Evolutionary conservation across 2,329 filamentous ascomycete genomes (phyloP).

Genomic region (Zasmidium citrigriseum): DNA sequence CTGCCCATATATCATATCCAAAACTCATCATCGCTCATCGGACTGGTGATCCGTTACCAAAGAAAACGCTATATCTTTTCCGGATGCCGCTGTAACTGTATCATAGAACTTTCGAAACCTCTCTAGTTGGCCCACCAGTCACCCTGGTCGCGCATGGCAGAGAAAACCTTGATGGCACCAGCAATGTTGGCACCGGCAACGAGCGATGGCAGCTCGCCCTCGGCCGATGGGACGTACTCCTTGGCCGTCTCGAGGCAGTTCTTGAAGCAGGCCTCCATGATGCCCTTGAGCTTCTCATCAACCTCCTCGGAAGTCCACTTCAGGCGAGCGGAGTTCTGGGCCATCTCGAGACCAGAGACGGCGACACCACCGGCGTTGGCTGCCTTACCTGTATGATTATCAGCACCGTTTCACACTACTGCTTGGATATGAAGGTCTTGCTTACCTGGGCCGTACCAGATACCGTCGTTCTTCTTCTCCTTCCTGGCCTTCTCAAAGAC

Average conservation of each 20-base stretch:
- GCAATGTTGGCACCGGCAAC: constrained; percentile 97
- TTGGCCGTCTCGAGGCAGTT: constrained; percentile 86
- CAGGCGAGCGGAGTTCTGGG: constrained; percentile 89
- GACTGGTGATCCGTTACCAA: too few species aligned
- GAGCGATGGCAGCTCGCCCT: constrained; percentile 84
- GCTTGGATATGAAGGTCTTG: background rate
- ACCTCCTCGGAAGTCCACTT: constrained; percentile 88
- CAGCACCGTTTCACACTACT: background rate
- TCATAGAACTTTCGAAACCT: background rate
- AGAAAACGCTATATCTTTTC: background rate
- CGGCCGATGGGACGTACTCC: constrained; percentile 76
- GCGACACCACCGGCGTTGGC: constrained; percentile 97
- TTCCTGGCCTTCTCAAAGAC: constrained; percentile 80
- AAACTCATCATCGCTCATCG: background rate
- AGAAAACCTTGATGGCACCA: constrained; percentile 93
- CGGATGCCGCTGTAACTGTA: background rate
- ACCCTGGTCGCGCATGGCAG: constrained; percentile 93
- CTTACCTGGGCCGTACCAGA: constrained; percentile 87
- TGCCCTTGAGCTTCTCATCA: constrained; percentile 78
- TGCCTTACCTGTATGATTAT: constrained; percentile 66
- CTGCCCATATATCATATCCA: background rate
- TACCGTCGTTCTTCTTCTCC: constrained; percentile 66
- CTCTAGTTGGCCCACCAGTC: constrained; percentile 70
- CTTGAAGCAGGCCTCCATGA: constrained; percentile 93
- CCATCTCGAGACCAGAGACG: constrained; percentile 97